phyloP scores from a whole-genome alignment of 176 grass and related monocot genomes.

The Thinopyrum elongatum region DNA sequence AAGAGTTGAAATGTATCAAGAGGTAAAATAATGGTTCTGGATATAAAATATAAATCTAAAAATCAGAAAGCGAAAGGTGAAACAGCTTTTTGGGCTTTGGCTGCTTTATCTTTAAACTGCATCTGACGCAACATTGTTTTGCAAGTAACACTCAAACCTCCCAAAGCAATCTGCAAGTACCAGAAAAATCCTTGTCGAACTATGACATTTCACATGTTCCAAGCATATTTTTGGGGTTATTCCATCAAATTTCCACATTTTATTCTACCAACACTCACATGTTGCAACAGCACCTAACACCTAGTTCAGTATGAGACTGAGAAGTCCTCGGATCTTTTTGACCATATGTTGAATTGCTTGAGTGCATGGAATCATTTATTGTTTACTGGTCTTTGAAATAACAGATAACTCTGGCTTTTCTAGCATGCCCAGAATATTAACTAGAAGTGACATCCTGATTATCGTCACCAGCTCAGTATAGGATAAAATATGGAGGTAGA shows the following conservation, averaged over 20 bases:
- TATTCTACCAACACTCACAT: background rate
- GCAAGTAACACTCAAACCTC: background rate
- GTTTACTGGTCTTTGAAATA: background rate
- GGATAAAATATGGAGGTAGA: slow-evolving; percentile 2
- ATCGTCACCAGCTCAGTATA: background rate
- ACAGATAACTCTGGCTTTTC: background rate
- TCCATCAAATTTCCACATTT: background rate
- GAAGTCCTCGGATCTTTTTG: background rate
- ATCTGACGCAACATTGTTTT: background rate
- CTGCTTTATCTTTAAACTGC: background rate
- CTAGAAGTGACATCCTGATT: background rate
- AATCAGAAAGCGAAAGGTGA: slow-evolving; percentile 3
- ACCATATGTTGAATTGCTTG: background rate
- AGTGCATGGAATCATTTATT: background rate
- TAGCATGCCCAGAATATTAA: background rate
- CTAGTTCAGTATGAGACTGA: background rate
- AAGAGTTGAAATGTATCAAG: background rate
- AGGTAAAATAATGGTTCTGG: background rate
- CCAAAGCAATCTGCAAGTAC: background rate
- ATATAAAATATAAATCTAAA: background rate
- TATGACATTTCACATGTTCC: slow-evolving; percentile 8
- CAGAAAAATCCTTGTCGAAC: background rate
- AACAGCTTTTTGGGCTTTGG: background rate
- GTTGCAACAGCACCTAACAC: background rate
- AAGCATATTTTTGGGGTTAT: background rate